Percentiles rank a stretch among this genome's conserved stretches.
Evolutionary conservation across 2,329 filamentous ascomycete species (phyloP).

Genomic region (Beauveria sp.): DNA sequence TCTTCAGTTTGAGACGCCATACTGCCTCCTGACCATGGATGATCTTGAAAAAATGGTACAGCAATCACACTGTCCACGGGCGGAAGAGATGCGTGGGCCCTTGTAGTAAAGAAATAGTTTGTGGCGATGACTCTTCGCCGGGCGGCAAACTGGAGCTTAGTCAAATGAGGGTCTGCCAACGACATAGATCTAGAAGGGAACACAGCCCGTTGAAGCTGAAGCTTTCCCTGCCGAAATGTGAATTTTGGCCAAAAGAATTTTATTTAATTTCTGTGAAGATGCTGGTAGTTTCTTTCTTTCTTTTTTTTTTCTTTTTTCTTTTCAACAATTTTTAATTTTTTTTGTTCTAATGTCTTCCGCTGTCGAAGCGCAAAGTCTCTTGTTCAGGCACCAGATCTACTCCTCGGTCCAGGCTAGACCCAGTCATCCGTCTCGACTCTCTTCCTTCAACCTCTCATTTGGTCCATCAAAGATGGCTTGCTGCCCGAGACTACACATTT

Average conservation of each 20-base stretch:
- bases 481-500: neutral
- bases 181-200: neutral
- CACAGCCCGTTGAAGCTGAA: too few species aligned
- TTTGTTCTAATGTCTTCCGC: too few species aligned
- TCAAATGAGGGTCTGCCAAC: constrained; percentile 4
- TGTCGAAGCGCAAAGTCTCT: too few species aligned
- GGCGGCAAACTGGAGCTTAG: constrained; percentile 1
- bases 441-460: neutral
- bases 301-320: too few species aligned
- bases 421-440: neutral
- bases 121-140: constrained; percentile 7
- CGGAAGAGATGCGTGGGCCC: constrained; percentile 11
- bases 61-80: neutral
- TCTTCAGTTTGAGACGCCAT: constrained; percentile 39
- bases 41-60: neutral
- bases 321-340: too few species aligned
- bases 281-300: too few species aligned
- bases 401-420: neutral
- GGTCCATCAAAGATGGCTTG: neutral
- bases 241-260: too few species aligned
- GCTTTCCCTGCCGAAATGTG: too few species aligned
- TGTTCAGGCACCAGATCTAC: neutral
- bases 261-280: too few species aligned
- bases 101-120: constrained; percentile 5
- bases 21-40: neutral